Conservation (phyloP, 495 filamentous ascomycete genomes). For the Hyaloscypha variabilis region DNA sequence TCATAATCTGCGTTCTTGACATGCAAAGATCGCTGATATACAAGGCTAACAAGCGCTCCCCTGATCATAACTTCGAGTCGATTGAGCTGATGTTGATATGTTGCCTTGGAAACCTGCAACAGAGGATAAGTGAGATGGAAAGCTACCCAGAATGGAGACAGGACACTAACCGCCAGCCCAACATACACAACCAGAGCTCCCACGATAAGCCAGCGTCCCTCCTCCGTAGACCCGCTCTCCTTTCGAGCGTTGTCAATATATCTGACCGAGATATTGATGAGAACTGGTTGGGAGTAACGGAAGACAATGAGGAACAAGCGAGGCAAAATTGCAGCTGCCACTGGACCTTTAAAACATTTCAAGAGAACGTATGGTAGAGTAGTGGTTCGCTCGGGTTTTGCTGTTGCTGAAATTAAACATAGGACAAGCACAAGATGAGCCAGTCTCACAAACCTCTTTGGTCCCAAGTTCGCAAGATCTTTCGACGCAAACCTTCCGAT, state of each 20-base stretch:
- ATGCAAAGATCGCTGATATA: conserved; percentile 56
- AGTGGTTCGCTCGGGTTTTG: conserved; percentile 34
- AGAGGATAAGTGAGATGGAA: neutral
- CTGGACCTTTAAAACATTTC: conserved; percentile 47
- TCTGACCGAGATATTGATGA: conserved; percentile 57
- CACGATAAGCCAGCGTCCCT: conserved; percentile 59
- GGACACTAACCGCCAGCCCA: conserved; percentile 55
- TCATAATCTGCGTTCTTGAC: conserved; percentile 37
- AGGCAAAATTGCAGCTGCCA: conserved; percentile 53
- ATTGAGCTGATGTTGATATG: conserved; percentile 60
- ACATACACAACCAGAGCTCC: conserved; percentile 59
- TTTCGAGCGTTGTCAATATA: conserved; percentile 42
- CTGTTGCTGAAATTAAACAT: conserved; percentile 17
- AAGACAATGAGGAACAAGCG: conserved; percentile 59
- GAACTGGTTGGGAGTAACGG: conserved; percentile 62
- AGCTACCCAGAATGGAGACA: neutral
- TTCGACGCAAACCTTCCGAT: conserved; percentile 42
- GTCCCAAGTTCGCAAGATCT: conserved; percentile 42
- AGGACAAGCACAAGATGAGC: neutral
- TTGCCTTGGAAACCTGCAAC: conserved; percentile 48
- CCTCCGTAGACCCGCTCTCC: conserved; percentile 36
- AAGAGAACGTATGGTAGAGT: conserved; percentile 51
- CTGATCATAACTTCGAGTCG: conserved; percentile 61
- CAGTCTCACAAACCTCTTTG: conserved; percentile 16
- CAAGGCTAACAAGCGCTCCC: conserved; percentile 57